Evolutionary conservation across 176 grass and related monocot species (phyloP), one percentile per base, ranked within the genome.

Genomic region (Puya raimondii): DNA sequence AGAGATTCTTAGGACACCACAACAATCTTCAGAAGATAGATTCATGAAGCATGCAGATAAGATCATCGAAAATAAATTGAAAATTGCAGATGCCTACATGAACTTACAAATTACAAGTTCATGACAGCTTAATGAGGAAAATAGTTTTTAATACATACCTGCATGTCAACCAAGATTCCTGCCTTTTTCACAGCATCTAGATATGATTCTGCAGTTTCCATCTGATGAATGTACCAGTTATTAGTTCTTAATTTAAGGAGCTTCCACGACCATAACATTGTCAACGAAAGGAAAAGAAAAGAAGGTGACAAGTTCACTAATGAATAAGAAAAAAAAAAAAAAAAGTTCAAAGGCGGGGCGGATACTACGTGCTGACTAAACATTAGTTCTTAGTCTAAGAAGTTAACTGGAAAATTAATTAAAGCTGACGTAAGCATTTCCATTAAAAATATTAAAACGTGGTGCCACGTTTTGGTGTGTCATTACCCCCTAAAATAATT

Each of bases 171-270:
- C 84, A 89, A 27, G 58, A 96, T 87, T 49, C 93, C 93, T 72
- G 88, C 77, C 11, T 87, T 78, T 78, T 74, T 85, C 54, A 96
- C 56, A 11, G 52, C 65, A 73, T 23, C 70, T 63, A 92, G 75
- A 89, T 96, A 96, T 63, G 81, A 80, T 80, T 96, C 93, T 63
- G 93, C 93, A 80, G 29, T 66, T 87, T 96, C 84, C 65, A 96
- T 84, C 93, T 96, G 84, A 85, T 49, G 13, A 74, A 80, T 76
- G 49, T 27, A 76, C 23, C 23, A 82, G 49, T 6, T 49, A 48
- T 54, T 5, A 11, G 18, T 42, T 21, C 53, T 70, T 70, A 81
- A 3, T 77, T 77, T 49, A 4, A 70, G 8, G 5, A 59, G 54
- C n/a, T 59, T 18, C 20, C 20, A 59, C 54, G 5, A 59, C 10